Evolutionary conservation across 495 filamentous ascomycete species (phyloP), one percentile per base, ranked within the genome.

Genomic region (Aspergillus funiculosus): DNA sequence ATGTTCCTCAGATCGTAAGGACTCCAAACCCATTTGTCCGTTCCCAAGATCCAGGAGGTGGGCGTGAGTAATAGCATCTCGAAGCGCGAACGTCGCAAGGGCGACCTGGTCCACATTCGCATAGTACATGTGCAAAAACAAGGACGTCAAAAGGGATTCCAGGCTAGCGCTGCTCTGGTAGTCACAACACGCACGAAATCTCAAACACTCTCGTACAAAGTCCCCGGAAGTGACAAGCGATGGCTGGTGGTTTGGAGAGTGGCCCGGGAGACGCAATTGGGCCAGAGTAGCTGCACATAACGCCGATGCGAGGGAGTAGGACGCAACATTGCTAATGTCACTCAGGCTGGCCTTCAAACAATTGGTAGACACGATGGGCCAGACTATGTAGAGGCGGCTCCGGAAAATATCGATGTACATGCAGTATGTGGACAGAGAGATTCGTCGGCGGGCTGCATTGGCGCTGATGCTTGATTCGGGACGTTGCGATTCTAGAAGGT

Each of bases 61-160:
- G 8, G 45, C 37, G 13, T 34, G 37, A 3, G 45, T 48, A 7
- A 48, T 41, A 9, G 45, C 45, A 19, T 48, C 45, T 0, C 45
- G 36, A 4, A 48, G 28, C 1, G 45, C 45, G 13, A 48, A 48
- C 9, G 45, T 48, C 4, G 45, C 45, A 10, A 48, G 37, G 0
- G 37, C 17, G 15, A 48, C 35, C 22, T 48, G 45, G 10, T 41
- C 37, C 39, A 40, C 22, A 24, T 48, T 48, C 26, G 45, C 45
- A 21, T 48, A 48, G 21, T 41, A 48, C 45, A 48, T 48, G 28
- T 48, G 45, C 37, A 48, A 18, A 27, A 48, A 48, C 18, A 48
- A n/a, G 1, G 45, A 48, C 6, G 45, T 48, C 8, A 48, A 38
- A 1, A 48, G 37, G 21, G 45, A 48, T 5, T 48, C 45, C 37